Evolutionary conservation across 2,329 filamentous ascomycete genomes (phyloP), one percentile per base, ranked within the genome.

Genomic region (Talaromyces atroroseus): DNA sequence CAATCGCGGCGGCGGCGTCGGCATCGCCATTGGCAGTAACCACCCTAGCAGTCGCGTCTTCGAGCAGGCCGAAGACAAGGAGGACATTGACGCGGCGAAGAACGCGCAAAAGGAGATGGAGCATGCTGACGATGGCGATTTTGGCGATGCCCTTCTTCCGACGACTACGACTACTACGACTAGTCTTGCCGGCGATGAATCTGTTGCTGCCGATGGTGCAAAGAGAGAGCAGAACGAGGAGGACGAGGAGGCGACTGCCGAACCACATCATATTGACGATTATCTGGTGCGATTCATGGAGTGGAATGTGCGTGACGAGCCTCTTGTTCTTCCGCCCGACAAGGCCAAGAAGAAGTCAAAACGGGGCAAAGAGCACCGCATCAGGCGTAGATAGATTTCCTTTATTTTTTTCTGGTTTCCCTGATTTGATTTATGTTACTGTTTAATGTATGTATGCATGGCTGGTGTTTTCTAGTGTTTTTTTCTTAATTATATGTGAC

Each of bases 31-130:
- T 44, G 40, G 18, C 18, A 12, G 40, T 10, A 18, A 36, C 18
- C 40, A 42, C 4, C 38, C 38, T 2, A 18, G 18, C 38, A 20
- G 38, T 10, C 82, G 86, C 16, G 89, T 87, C 0, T 85, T 99
- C 32, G 91, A 95, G 64, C 88, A 90, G 61, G 92, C 91, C 0
- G 94, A 56, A 72, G 94, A 99, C 65, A 84, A 83, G 49, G 94
- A 99, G 68, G 94, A 99, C 68, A 89, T 92, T 14, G 86, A 85
- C 24, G 94, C 94, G 0, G 94, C 94, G 2, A 87, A 89, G 52
- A 83, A 88, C 10, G 94, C 94, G 0, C 88, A 95, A 68, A 94
- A 89, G 66, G 94, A 99, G 70, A 87, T 94, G 14, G 82, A 86
- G 48, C 85, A 90, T 65, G 87, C 89, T 23, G 90, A 95, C 63